Evolutionary conservation across 371 early-diverging fungal species (phyloP), one percentile per base, ranked within the genome.

Genomic region (Nematocida sp.): DNA sequence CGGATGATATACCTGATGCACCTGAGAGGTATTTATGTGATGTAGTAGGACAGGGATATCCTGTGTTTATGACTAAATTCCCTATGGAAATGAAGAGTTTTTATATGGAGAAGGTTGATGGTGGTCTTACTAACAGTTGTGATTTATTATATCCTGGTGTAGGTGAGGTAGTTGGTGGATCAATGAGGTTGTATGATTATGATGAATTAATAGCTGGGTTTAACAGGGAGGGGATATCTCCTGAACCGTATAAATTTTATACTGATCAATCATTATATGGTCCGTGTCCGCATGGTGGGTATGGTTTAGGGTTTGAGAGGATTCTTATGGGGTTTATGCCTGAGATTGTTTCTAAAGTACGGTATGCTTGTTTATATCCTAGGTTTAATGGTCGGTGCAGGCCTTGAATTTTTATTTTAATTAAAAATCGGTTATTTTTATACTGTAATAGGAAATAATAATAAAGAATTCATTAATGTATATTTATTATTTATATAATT

Each of bases 141-240:
- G 99, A 99, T 89, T 91, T 99, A 45, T 90, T 99, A 85, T 95
- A 97, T 92, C 98, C 99, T 50, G 92, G 91, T 82, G 96, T 98
- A 66, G 99, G 99, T 83, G 99, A 99, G 89, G 95, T 98, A 89
- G 94, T 95, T 50, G 99, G 99, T 86, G 98, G 97, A 54, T 93
- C 94, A 84, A 99, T 98, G 99, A 92, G 99, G 89, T 93, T 93
- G 86, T 90, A 91, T 66, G 92, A 94, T 83, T 92, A 85, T 88
- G 91, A 92, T 20, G 92, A 93, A 85, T 89, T 99, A 62, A 84
- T 94, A 85, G 93, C 89, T n/a, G 99, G 93, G 27, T 97, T 95
- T 87, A 90, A 90, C 86, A 90, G 93, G 52, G 97, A 95, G 89
- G 95, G 95, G 42, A 93, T 99, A 76, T 94, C 95, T 85, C 92